Evolutionary conservation across 768 basidiomycete species (phyloP).

Genomic region (Imleria badia): DNA sequence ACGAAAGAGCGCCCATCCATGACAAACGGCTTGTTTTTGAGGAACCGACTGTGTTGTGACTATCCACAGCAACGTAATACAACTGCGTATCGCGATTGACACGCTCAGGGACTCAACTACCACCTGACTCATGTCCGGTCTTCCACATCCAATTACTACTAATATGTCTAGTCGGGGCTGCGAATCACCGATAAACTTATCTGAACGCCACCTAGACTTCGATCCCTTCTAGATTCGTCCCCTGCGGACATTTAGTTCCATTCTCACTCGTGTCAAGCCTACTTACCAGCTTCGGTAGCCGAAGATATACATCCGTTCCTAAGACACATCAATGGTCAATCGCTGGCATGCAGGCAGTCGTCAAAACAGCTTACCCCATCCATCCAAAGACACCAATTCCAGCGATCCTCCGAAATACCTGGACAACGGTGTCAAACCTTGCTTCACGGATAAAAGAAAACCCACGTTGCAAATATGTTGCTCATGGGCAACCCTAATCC

Average conservation of each 20-base stretch:
- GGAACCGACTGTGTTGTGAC: no score
- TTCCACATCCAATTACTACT: constrained; percentile 1
- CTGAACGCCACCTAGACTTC: constrained; percentile 50
- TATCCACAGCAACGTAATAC: constrained; percentile 1
- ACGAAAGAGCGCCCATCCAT: constrained; percentile 10
- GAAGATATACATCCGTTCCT: constrained; percentile 84
- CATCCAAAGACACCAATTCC: constrained; percentile 76
- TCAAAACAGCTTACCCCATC: constrained; percentile 63
- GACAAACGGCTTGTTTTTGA: constrained; percentile 13
- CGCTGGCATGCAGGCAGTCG: background rate
- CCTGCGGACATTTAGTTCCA: constrained; percentile 41
- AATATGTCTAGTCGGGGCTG: background rate
- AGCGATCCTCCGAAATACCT: constrained; percentile 85
- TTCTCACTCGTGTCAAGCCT: background rate
- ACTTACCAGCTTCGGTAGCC: constrained; percentile 76
- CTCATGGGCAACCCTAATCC: constrained; percentile 89
- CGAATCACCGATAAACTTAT: constrained; percentile 9
- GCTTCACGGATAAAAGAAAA: constrained; percentile 5
- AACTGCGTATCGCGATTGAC: background rate
- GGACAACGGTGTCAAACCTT: background rate
- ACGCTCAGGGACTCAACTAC: background rate
- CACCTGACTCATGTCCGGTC: constrained; percentile 11
- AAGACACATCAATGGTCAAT: constrained; percentile 7
- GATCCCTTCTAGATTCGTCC: constrained; percentile 83
- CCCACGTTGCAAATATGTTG: constrained; percentile 80